Evolutionary conservation across 768 basidiomycete species (phyloP).

Genomic region (Boletus reticulatus): DNA sequence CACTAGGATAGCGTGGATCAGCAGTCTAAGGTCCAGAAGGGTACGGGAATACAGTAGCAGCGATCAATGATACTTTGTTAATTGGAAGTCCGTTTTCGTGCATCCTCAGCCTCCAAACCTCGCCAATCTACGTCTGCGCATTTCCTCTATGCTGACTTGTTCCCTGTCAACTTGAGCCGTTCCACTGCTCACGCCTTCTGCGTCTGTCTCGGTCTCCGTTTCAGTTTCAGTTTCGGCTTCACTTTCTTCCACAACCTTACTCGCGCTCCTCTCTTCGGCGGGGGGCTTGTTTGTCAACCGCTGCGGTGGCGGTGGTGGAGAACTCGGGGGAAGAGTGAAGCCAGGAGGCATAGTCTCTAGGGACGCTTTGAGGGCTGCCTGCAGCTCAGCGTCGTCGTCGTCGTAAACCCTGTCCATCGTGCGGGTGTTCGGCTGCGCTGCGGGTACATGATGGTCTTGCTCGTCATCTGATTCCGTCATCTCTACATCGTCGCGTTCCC

Average conservation of each 20-base stretch:
- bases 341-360: constrained; percentile 61
- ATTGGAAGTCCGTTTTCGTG: not conserved
- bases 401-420: constrained; percentile 57
- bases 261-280: constrained; percentile 7
- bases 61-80: not conserved
- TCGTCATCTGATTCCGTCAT: constrained; percentile 24
- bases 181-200: constrained; percentile 7
- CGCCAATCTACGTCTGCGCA: constrained; percentile 61
- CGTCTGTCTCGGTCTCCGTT: constrained; percentile 35
- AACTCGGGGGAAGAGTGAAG: constrained; percentile 37
- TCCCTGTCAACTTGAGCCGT: constrained; percentile 24
- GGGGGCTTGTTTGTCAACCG: constrained; percentile 12
- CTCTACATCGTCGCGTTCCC: constrained; percentile 19
- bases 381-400: constrained; percentile 84
- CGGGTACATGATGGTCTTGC: constrained; percentile 12
- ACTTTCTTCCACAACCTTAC: constrained; percentile 6
- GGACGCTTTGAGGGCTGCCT: constrained; percentile 85
- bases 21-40: not conserved
- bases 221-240: constrained; percentile 35
- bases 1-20: not conserved
- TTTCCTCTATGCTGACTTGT: constrained; percentile 58
- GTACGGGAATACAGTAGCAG: not conserved
- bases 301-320: constrained; percentile 11
- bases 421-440: not conserved
- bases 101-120: constrained; percentile 52